Evolutionary conservation across 2,329 filamentous ascomycete species (phyloP), one percentile per base, ranked within the genome.

Genomic region (Penicillium sp.): DNA sequence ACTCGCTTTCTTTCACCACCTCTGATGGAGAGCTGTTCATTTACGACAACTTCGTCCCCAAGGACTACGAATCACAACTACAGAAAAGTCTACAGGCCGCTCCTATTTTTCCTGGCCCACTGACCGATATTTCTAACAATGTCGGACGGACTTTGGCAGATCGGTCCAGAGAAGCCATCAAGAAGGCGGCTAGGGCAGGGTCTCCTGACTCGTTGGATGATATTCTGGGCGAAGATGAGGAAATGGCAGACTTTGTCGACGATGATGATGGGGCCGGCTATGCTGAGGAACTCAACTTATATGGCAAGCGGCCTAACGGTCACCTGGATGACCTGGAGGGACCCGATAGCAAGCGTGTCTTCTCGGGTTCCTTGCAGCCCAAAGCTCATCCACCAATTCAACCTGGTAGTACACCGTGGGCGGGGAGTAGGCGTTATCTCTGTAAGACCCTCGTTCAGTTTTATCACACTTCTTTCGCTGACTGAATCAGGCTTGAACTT

Each of bases 251-350:
- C 48, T 98, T 97, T 62, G 87, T 98, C 2, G 82, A 89, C 4
- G 93, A 98, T 56, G 93, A 98, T 49, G 93, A 98, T 59, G 90
- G 90, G 8, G 91, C 89, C 21, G 93, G 91, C 28, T 97, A 97
- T 65, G 78, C 82, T 7, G 53, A 83, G 27, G 80, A 74, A 7
- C 70, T 82, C 13, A 86, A 83, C 47, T 67, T 66, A 54, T 80
- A 73, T 44, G 80, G 82, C 4, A 87, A 87, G 59, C 76, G 83
- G 33, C 69, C 74, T 14, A 76, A 74, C 48, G 71, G 62, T 20
- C 69, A 77, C 56, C 53, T 75, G 2, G 70, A 69, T 35, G 66
- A 68, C 4, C 49, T 65, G 9, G 67, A 71, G 43, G 71, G 67
- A 16, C 62, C 67, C 35, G 60, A 65, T 14, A 60, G 63, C 14